A percentile compares a stretch with the other conserved stretches of the same genome.
These are phyloP conservation scores for Zymoseptoria passerinii DNA, from an alignment of 2,329 filamentous ascomycete species.

Conservation along the genomic window DNA sequence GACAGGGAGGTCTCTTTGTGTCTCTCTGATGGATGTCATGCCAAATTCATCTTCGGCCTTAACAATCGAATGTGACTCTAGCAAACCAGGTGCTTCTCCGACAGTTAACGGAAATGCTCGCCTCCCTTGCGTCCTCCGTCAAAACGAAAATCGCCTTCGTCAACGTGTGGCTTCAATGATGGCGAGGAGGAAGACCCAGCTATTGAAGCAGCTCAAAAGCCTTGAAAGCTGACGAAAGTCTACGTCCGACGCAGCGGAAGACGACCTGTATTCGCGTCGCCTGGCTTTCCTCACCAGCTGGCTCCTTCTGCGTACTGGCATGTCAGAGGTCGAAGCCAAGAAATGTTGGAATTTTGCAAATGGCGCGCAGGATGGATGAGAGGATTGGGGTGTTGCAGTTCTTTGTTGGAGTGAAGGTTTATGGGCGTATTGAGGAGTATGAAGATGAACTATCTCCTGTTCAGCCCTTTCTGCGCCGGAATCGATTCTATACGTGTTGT, in stretches of 20 bases:
- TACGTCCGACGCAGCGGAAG: background rate
- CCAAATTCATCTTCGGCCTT: background rate
- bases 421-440: background rate
- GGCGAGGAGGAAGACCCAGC: no score
- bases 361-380: conserved; percentile 1
- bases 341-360: background rate
- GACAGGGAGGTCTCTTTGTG: no score
- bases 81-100: background rate
- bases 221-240: background rate
- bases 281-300: background rate
- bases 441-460: no score
- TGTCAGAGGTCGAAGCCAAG: background rate
- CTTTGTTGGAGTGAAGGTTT: background rate
- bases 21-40: no score
- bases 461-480: no score
- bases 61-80: background rate
- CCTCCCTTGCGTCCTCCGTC: background rate
- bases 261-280: background rate
- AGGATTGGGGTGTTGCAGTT: background rate
- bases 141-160: background rate
- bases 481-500: no score
- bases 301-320: background rate
- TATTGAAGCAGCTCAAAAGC: background rate
- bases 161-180: background rate
- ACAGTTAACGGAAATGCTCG: background rate